Percentiles rank a stretch among this genome's conserved stretches.
phyloP scores from a whole-genome alignment of 768 basidiomycete species.

The Kwoniella shandongensis region DNA sequence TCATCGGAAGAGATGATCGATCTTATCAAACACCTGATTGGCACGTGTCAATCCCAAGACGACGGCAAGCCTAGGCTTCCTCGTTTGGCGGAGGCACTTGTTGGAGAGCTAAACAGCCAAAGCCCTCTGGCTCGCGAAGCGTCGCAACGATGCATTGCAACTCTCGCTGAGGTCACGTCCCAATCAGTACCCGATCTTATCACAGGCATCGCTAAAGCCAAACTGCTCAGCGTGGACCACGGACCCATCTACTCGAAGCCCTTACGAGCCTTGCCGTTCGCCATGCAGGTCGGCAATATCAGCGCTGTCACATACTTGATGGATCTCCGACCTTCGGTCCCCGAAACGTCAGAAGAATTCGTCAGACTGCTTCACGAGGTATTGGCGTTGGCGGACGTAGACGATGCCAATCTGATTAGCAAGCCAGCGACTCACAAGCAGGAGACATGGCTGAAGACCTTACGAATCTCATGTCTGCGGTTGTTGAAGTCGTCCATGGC shows the following conservation, averaged over 20 bases:
- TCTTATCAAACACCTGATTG: slow-evolving; percentile 60
- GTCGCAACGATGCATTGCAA: slow-evolving; percentile 73
- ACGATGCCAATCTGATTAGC: slow-evolving; percentile 76
- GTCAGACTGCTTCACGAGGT: slow-evolving; percentile 88
- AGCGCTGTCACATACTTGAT: slow-evolving; percentile 94
- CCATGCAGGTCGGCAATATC: slow-evolving; percentile 96
- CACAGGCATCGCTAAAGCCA: slow-evolving; percentile 69
- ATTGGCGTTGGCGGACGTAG: slow-evolving; percentile 90
- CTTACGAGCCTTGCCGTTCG: slow-evolving; percentile 86
- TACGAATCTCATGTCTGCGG: slow-evolving; percentile 91
- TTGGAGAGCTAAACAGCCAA: slow-evolving; percentile 77
- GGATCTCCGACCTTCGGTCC: slow-evolving; percentile 79
- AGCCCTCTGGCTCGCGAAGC: slow-evolving; percentile 81
- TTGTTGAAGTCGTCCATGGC: slow-evolving; percentile 92
- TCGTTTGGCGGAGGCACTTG: slow-evolving; percentile 75
- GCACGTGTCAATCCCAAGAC: slow-evolving; percentile 48
- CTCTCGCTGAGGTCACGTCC: slow-evolving; percentile 72
- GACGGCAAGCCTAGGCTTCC: slow-evolving; percentile 61
- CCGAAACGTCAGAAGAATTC: slow-evolving; percentile 89
- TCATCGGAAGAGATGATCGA: slow-evolving; percentile 76
- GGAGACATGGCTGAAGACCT: slow-evolving; percentile 75
- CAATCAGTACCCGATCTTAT: slow-evolving; percentile 76
- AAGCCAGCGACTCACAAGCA: slow-evolving; percentile 75
- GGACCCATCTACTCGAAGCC: slow-evolving; percentile 87
- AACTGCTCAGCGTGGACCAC: slow-evolving; percentile 67